A percentile compares a stretch with the other conserved stretches of the same genome.
Conservation (phyloP, 2,329 filamentous ascomycete species). For the Rugonectria rugulosa region DNA sequence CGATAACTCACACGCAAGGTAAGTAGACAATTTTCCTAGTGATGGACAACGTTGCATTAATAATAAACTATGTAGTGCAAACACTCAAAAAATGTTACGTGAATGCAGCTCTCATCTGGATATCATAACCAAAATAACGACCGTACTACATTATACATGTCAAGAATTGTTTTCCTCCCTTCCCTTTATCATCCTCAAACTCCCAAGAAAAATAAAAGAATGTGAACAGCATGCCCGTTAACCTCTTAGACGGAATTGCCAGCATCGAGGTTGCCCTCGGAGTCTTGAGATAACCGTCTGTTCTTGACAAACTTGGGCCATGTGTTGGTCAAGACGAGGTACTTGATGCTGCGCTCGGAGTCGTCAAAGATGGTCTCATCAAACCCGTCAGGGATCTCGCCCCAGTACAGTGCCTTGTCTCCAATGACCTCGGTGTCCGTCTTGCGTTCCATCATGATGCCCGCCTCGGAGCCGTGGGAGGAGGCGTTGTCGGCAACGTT, state of each 20-base stretch:
- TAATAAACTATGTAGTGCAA: conserved; percentile 8
- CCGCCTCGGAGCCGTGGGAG: conserved; percentile 33
- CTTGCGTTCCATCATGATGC: conserved; percentile 29
- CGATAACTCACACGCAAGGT: too few species aligned
- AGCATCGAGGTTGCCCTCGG: conserved; percentile 32
- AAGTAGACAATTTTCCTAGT: too few species aligned
- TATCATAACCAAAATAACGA: conserved; percentile 18
- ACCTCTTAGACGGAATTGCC: conserved; percentile 21
- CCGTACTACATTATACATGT: conserved; percentile 16
- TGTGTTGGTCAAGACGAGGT: conserved; percentile 73
- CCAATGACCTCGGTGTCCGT: conserved; percentile 28
- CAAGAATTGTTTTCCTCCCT: conserved; percentile 1
- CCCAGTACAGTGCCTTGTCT: conserved; percentile 46
- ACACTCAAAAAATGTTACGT: conserved; percentile 1
- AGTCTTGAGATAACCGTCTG: conserved; percentile 44
- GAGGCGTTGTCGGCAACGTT: conserved; percentile 30
- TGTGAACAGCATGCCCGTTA: not conserved
- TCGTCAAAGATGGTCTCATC: conserved; percentile 64
- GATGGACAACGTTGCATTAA: conserved; percentile 5
- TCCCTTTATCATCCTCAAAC: conserved; percentile 4
- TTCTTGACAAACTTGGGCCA: conserved; percentile 68
- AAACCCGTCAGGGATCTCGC: conserved; percentile 61
- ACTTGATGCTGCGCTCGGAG: conserved; percentile 68
- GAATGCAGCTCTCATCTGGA: conserved; percentile 5
- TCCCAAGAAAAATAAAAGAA: not conserved